Percentiles rank a stretch among this genome's conserved stretches.
These are phyloP conservation scores for Saturnispora bothae DNA, from an alignment of 805 yeast genomes.

Conservation along the genomic window DNA sequence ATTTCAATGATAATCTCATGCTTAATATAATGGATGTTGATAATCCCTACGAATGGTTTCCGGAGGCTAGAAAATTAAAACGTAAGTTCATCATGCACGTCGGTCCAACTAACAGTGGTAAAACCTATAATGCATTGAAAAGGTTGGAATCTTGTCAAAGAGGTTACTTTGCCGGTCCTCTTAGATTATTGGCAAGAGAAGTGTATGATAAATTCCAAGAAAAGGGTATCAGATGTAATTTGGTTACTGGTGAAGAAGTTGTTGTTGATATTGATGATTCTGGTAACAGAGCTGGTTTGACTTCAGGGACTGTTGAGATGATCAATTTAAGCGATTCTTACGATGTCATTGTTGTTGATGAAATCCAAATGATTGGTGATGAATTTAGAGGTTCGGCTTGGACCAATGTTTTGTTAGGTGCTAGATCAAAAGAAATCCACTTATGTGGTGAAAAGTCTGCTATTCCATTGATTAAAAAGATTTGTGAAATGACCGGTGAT, in stretches of 20 bases:
- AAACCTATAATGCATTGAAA: constrained; percentile 75
- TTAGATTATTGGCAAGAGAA: constrained; percentile 83
- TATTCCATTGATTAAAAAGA: constrained; percentile 50
- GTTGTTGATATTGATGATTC: constrained; percentile 54
- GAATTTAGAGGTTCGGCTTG: constrained; percentile 80
- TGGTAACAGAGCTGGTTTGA: constrained; percentile 65
- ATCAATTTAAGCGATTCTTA: constrained; percentile 52
- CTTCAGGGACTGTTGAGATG: constrained; percentile 94
- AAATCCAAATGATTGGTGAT: constrained; percentile 90
- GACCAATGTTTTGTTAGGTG: constrained; percentile 87
- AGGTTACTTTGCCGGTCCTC: constrained; percentile 93
- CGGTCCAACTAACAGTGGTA: constrained; percentile 97
- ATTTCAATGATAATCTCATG: constrained; percentile 26
- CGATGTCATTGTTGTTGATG: constrained; percentile 90
- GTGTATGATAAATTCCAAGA: constrained; percentile 70
- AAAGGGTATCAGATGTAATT: constrained; percentile 63
- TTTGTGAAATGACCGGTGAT: constrained; percentile 70
- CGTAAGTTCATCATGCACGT: constrained; percentile 84
- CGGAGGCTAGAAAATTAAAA: constrained; percentile 69
- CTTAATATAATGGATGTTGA: constrained; percentile 34
- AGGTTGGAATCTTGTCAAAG: constrained; percentile 51
- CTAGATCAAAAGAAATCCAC: constrained; percentile 75
- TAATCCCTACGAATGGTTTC: constrained; percentile 72
- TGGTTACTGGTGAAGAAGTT: constrained; percentile 94
- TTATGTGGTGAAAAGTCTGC: constrained; percentile 89